Conservation (phyloP, 23 red algal species). For the Gracilaria gracilis region DNA sequence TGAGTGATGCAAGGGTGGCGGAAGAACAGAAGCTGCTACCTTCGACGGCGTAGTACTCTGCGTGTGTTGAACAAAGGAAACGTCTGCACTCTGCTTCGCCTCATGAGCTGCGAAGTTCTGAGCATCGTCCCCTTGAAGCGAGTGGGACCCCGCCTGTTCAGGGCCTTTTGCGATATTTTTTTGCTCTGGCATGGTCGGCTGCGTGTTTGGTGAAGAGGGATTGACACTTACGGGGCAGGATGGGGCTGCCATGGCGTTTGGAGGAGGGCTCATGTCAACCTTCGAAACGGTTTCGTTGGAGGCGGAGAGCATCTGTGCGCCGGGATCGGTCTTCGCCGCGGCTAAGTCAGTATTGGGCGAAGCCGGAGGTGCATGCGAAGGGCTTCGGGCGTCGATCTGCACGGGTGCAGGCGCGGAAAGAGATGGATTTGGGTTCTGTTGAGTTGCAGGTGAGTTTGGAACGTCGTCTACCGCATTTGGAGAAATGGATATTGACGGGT, state of each 20-base stretch:
- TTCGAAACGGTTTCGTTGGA: slow-evolving; percentile 21
- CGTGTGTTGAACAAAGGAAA: background rate
- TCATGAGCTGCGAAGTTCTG: background rate
- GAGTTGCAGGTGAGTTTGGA: slow-evolving; percentile 1
- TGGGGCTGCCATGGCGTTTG: background rate
- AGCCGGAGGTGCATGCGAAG: slow-evolving; percentile 18
- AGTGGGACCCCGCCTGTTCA: background rate
- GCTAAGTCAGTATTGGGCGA: slow-evolving; percentile 4
- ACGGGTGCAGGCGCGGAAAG: slow-evolving; percentile 3
- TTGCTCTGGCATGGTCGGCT: slow-evolving; percentile 5
- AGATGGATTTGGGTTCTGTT: slow-evolving; percentile 25
- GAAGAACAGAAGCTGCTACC: slow-evolving; percentile 6
- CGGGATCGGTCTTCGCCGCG: background rate
- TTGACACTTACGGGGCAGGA: background rate
- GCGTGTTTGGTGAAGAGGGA: slow-evolving; percentile 18
- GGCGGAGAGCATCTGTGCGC: background rate
- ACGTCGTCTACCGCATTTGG: slow-evolving; percentile 37
- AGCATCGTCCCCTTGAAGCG: background rate
- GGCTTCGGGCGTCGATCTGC: slow-evolving; percentile 34
- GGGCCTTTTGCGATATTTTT: background rate
- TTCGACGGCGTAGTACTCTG: slow-evolving; percentile 23
- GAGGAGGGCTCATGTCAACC: slow-evolving; percentile 18
- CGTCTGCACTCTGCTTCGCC: background rate
- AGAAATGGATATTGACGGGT: slow-evolving; percentile 33
- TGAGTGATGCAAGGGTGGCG: background rate